Evolutionary conservation across 2,329 filamentous ascomycete genomes (phyloP).

Genomic region (Zalaria sp.): DNA sequence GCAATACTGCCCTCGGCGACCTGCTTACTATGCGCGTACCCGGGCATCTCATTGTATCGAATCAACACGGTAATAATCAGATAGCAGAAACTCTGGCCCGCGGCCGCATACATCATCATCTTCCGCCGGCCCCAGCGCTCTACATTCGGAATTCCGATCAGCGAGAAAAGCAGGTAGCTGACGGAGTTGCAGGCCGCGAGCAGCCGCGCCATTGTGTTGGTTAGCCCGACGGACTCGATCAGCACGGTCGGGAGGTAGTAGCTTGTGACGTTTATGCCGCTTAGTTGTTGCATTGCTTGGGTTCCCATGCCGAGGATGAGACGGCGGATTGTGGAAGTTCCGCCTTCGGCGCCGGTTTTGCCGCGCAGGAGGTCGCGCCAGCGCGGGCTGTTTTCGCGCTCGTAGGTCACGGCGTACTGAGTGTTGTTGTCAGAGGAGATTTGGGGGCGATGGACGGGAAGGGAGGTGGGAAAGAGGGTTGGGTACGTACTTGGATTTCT

Average conservation of each 20-base stretch:
- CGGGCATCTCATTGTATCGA: constrained; percentile 22
- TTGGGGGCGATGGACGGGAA: too few relatives aligned
- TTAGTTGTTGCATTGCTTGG: constrained; percentile 37
- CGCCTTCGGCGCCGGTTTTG: constrained; percentile 27
- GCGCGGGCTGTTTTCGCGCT: constrained; percentile 33
- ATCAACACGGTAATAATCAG: constrained; percentile 37
- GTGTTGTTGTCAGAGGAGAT: too few relatives aligned
- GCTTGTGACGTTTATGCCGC: constrained; percentile 26
- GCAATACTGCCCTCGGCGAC: constrained; percentile 28
- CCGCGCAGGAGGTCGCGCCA: constrained; percentile 37
- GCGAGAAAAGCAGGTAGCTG: constrained; percentile 33
- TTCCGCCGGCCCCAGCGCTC: constrained; percentile 42
- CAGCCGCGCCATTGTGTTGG: constrained; percentile 36
- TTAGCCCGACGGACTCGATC: constrained; percentile 41
- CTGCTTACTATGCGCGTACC: constrained; percentile 10
- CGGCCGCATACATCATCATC: constrained; percentile 43
- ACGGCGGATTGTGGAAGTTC: constrained; percentile 36
- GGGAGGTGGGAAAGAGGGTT: constrained; percentile 7
- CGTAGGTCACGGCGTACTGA: constrained; percentile 27
- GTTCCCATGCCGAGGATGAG: constrained; percentile 40
- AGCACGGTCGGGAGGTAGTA: constrained; percentile 46
- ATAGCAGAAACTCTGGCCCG: constrained; percentile 39
- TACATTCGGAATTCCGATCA: constrained; percentile 32
- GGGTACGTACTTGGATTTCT: constrained; percentile 20
- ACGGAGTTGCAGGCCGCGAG: constrained; percentile 41